Evolutionary conservation across 1,284 basidiomycete genomes (phyloP).

Genomic region (Wallemia mellicola): DNA sequence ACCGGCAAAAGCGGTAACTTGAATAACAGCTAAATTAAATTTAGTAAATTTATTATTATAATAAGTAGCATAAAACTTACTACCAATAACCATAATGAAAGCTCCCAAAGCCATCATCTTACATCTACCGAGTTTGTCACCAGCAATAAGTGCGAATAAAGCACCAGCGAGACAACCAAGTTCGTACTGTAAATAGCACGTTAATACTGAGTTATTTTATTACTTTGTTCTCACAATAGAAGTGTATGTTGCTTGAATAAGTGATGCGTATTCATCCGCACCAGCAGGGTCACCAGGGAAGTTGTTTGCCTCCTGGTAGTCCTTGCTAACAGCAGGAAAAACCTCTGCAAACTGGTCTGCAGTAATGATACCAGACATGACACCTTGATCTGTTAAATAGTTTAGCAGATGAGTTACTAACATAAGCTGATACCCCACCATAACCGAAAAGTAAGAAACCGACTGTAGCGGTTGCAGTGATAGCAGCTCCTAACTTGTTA

Average conservation of each 20-base stretch:
- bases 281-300: neutral
- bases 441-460: constrained; percentile 1
- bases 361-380: neutral
- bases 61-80: constrained; percentile 1
- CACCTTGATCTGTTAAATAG: neutral
- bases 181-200: neutral
- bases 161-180: neutral
- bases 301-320: neutral
- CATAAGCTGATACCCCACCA: neutral
- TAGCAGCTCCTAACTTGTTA: neutral
- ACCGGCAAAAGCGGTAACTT: constrained; percentile 19
- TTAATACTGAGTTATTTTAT: neutral
- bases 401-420: neutral
- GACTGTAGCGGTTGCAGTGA: neutral
- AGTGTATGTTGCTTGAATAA: constrained; percentile 1
- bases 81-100: neutral
- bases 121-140: constrained; percentile 1
- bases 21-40: constrained; percentile 14
- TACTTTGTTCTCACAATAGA: constrained; percentile 1
- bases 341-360: neutral
- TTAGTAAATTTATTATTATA: neutral
- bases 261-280: neutral
- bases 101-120: neutral
- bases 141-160: neutral
- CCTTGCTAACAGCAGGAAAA: neutral